Base-by-base conservation (phyloP, 495 filamentous ascomycete genomes). In the Paragyromitra xinjiangensis region DNA sequence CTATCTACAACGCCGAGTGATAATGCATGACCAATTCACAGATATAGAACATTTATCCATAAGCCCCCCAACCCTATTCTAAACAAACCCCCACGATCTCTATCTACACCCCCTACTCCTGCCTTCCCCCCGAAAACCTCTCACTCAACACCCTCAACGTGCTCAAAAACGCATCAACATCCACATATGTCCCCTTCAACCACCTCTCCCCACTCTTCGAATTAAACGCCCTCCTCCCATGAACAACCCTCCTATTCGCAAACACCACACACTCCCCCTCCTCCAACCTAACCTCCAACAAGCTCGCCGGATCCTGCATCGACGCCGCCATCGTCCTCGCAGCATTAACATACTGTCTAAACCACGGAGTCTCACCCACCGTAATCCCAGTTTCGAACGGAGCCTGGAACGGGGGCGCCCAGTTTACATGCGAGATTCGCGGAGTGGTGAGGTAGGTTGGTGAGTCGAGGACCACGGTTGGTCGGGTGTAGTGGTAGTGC, bases 241-340 rank as follows among this genome's bases (percentile, higher is more conserved):
- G 95, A 45, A 94, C 81, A 4, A 95, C 85, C 7, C 93, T 87
- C 26, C 89, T 83, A 81, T 98, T 98, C 78, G 94, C 89, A 83
- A 98, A 97, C 16, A 98, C 88, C 37, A 92, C 93, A 77, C 92
- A 95, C 71, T 95, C 89, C 7, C 95, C 94, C 7, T 91, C 90
- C 53, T 90, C 82, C 74, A 98, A 82, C 82, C 90, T 92, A 55
- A 92, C 84, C 85, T 96, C 87, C 80, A 90, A 91, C 51, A 90
- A 81, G 44, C 87, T 87, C 0, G 83, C 73, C 5, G 86, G 73
- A 0, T 83, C 62, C 42, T 91, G 87, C 14, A 92, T 70, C 0
- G 84, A 51, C 0, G 70, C 45, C 40, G 85, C 81, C 83, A 94
- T 86, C n/a, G 63, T 70, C 11, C 75, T 71, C 6, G 87, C 83